Conservation (phyloP, 495 filamentous ascomycete species). For the Trichocladium antarcticum region DNA sequence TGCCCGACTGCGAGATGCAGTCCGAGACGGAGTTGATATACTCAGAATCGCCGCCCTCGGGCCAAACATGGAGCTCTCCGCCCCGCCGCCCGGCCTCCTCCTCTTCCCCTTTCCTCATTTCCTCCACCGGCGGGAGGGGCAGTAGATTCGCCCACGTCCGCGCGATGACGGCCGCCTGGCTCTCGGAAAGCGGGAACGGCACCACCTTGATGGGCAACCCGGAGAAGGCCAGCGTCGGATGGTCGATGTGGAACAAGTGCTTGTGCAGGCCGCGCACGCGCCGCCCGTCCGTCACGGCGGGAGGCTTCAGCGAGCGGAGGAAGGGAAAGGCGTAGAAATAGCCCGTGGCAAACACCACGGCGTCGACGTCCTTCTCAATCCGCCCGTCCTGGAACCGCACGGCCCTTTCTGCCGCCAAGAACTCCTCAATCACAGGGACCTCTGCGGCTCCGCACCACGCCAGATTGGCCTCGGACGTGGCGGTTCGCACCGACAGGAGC, state of each 20-base stretch:
- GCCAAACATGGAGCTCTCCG: slow-evolving; percentile 49
- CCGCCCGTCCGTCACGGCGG: slow-evolving; percentile 55
- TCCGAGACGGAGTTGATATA: slow-evolving; percentile 65
- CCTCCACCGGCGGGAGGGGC: slow-evolving; percentile 44
- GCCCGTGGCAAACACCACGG: slow-evolving; percentile 62
- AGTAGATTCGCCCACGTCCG: slow-evolving; percentile 63
- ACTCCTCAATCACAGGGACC: slow-evolving; percentile 33
- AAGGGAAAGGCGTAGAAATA: slow-evolving; percentile 66
- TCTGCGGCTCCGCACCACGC: slow-evolving; percentile 27
- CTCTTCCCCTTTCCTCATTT: slow-evolving; percentile 54
- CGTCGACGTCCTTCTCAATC: slow-evolving; percentile 51
- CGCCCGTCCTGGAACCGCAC: slow-evolving; percentile 32
- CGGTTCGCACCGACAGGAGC: slow-evolving; percentile 32
- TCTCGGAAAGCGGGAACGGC: slow-evolving; percentile 69
- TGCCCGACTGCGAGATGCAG: slow-evolving; percentile 43
- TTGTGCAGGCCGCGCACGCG: slow-evolving; percentile 58
- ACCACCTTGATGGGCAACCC: slow-evolving; percentile 68
- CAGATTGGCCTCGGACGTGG: slow-evolving; percentile 23
- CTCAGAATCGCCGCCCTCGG: slow-evolving; percentile 52
- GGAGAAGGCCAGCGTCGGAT: slow-evolving; percentile 70
- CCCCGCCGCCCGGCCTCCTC: slow-evolving; percentile 24
- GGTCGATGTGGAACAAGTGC: slow-evolving; percentile 63
- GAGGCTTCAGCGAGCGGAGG: slow-evolving; percentile 45
- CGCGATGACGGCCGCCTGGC: slow-evolving; percentile 66
- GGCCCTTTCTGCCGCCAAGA: slow-evolving; percentile 27